Evolutionary conservation across 169 alveolate genomes (phyloP).

Genomic region (Eimeria tenella): DNA sequence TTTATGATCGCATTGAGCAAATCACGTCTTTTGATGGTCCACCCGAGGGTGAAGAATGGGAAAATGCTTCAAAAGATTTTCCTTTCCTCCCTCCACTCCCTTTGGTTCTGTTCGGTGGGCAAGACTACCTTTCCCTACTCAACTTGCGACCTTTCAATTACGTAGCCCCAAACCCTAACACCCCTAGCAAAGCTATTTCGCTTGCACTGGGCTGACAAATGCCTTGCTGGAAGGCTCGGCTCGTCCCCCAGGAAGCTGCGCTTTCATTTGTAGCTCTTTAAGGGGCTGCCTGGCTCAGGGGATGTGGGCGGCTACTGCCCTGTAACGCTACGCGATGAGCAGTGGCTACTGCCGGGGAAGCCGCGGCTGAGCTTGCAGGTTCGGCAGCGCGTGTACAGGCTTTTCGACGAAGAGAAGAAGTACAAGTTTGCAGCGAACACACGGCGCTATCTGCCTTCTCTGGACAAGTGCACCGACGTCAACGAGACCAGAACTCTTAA

Average conservation of each 20-base stretch:
- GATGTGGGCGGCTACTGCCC: slow-evolving; percentile 77
- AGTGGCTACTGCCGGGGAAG: slow-evolving; percentile 74
- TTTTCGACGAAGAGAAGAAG: slow-evolving; percentile 32
- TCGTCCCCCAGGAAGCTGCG: no score
- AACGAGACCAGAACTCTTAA: slow-evolving; percentile 35
- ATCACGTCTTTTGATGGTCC: slow-evolving; percentile 47
- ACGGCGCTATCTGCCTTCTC: slow-evolving; percentile 57
- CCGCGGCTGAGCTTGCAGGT: slow-evolving; percentile 71
- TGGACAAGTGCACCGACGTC: slow-evolving; percentile 52
- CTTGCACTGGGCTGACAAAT: no score
- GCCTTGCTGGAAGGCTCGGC: no score
- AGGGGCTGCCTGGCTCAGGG: slow-evolving; percentile 22
- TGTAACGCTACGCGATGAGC: slow-evolving; percentile 71
- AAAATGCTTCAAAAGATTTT: slow-evolving; percentile 14
- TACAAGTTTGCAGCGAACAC: slow-evolving; percentile 63
- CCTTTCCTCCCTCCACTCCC: slow-evolving; percentile 78
- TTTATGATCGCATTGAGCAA: slow-evolving; percentile 64
- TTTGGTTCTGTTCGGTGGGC: slow-evolving; percentile 57
- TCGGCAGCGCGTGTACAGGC: slow-evolving; percentile 68
- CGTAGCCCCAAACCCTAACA: no score
- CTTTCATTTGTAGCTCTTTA: neutral
- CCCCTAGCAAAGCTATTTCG: no score
- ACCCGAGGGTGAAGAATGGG: slow-evolving; percentile 65
- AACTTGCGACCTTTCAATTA: no score
- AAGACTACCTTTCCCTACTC: no score